Conservation (phyloP, 2,329 filamentous ascomycete genomes). For the Penicillium decumbens region DNA sequence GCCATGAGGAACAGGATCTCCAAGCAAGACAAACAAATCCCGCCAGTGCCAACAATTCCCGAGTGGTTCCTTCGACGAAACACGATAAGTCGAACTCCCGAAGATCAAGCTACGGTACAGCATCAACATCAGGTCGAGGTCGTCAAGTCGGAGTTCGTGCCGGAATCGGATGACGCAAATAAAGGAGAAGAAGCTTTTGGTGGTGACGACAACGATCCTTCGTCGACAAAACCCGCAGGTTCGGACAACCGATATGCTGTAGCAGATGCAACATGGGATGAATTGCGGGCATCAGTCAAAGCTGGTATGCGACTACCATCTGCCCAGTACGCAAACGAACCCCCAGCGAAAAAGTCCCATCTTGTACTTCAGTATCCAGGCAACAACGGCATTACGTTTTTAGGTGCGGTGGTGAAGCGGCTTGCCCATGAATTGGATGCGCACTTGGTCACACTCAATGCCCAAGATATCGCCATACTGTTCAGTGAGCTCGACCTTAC, state of each 20-base stretch:
- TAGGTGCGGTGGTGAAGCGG: conserved; percentile 60
- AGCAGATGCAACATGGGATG: conserved; percentile 42
- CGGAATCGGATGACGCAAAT: conserved; percentile 14
- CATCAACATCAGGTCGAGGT: conserved; percentile 27
- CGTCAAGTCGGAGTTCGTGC: conserved; percentile 15
- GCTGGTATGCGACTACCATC: conserved; percentile 47
- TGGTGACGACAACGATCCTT: conserved; percentile 26
- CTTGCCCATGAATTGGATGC: conserved; percentile 55
- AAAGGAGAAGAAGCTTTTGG: conserved; percentile 11
- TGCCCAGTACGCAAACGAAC: conserved; percentile 42
- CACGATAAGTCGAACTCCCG: conserved; percentile 23
- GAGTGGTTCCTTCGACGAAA: conserved; percentile 39
- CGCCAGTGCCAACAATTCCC: conserved; percentile 29
- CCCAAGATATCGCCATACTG: conserved; percentile 45
- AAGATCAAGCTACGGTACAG: conserved; percentile 10
- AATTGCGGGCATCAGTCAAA: conserved; percentile 49
- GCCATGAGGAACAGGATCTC: conserved; percentile 35
- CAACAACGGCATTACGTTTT: conserved; percentile 50
- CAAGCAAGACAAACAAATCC: conserved; percentile 11
- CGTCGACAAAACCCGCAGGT: conserved; percentile 12
- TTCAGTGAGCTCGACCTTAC: conserved; percentile 42
- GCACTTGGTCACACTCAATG: conserved; percentile 43
- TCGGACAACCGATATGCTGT: conserved; percentile 37
- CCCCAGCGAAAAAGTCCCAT: conserved; percentile 51
- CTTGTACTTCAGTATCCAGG: conserved; percentile 57